These are phyloP conservation scores for Punica granatum DNA, from an alignment of 345 rosid genomes.

Conservation along the genomic window DNA sequence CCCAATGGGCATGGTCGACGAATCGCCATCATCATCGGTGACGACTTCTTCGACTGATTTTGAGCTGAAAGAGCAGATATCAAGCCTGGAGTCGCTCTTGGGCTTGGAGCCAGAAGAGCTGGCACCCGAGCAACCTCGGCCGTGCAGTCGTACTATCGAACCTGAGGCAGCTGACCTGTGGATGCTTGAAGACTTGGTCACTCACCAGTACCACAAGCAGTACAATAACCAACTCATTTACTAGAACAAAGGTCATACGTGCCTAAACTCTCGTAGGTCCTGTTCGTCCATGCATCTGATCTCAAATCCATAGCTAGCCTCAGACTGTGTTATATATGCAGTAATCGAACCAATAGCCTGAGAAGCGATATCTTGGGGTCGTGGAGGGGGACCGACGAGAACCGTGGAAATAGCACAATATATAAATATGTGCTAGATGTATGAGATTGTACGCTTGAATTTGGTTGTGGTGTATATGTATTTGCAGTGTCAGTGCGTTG, in stretches of 20 bases:
- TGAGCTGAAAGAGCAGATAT: slow-evolving; percentile 47
- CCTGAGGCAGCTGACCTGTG: slow-evolving; percentile 31
- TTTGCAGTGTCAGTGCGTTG: not conserved
- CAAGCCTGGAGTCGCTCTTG: slow-evolving; percentile 53
- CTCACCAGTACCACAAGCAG: slow-evolving; percentile 23
- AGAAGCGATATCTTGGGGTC: not conserved
- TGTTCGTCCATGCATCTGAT: not conserved
- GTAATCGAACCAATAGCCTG: not conserved
- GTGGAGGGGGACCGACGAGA: not conserved
- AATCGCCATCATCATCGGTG: not conserved
- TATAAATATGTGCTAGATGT: not conserved
- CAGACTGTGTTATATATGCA: too few species aligned
- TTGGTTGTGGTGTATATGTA: not conserved
- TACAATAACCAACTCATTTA: not conserved
- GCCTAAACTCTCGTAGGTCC: not conserved
- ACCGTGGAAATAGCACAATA: not conserved
- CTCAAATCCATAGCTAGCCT: too few species aligned
- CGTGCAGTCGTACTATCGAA: not conserved
- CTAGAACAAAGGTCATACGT: not conserved
- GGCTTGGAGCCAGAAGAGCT: slow-evolving; percentile 19
- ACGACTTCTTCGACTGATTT: not conserved
- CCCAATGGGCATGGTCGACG: not conserved
- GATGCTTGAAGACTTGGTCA: slow-evolving; percentile 61
- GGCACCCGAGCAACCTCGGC: slow-evolving; percentile 8
- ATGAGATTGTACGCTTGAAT: too few species aligned